Conservation (phyloP, 2,329 filamentous ascomycete genomes). For the Diaporthe vexans region DNA sequence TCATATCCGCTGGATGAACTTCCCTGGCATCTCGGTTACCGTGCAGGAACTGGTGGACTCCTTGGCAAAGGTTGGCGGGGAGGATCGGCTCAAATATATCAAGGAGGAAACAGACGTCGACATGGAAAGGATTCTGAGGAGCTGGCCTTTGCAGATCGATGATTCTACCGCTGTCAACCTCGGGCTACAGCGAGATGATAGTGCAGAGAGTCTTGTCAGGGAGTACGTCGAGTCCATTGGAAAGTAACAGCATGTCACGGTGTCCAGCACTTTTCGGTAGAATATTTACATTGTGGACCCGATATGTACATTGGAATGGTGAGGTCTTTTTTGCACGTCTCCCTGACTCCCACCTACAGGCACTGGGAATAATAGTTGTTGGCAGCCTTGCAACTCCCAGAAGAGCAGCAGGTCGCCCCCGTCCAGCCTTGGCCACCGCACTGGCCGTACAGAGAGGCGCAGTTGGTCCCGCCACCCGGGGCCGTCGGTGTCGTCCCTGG, state of each 20-base stretch:
- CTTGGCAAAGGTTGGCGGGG: constrained; percentile 62
- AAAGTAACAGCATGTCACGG: constrained; percentile 6
- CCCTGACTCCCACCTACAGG: not conserved
- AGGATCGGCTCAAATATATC: constrained; percentile 58
- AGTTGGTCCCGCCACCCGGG: constrained; percentile 14
- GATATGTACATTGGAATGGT: not conserved
- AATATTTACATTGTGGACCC: constrained; percentile 2
- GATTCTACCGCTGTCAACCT: constrained; percentile 49
- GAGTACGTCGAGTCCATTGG: constrained; percentile 38
- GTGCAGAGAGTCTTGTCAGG: constrained; percentile 39
- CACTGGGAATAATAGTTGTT: constrained; percentile 38
- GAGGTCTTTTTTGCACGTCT: not conserved
- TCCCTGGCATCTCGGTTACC: constrained; percentile 65
- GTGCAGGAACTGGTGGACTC: constrained; percentile 68
- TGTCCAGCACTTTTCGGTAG: not conserved
- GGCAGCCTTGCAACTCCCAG: constrained; percentile 34
- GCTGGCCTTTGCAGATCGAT: constrained; percentile 68
- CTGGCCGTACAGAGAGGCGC: constrained; percentile 36
- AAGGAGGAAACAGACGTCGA: constrained; percentile 62
- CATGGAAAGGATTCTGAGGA: constrained; percentile 64
- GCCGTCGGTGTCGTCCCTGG: constrained; percentile 26
- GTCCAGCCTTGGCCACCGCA: constrained; percentile 35
- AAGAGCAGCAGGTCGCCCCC: constrained; percentile 29
- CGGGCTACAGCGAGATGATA: constrained; percentile 38
- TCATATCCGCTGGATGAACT: constrained; percentile 55